Base-by-base conservation (phyloP, 768 basidiomycete genomes). In the Tulasnella sp. region DNA sequence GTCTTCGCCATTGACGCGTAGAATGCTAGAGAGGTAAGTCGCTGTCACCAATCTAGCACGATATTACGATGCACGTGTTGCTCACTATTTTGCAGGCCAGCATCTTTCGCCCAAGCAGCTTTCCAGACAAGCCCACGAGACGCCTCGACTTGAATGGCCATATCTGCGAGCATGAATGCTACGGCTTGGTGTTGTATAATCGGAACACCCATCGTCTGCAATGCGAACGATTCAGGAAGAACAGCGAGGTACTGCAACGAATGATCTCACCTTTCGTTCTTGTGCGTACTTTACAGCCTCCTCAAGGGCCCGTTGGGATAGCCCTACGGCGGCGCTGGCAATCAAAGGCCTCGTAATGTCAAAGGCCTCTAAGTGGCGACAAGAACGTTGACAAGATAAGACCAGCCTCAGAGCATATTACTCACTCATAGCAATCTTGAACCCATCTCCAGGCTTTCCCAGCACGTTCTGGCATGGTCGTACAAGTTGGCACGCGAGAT, bases 181-280 rank as follows among this genome's bases (percentile, higher is more conserved):
- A 72, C 67, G 21, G 68, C 70, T 45, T 69, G 68, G 57, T 72
- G 71, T 43, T 71, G 62, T 53, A 71, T 70, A 60, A 72, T 71
- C 0, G 69, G 62, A 19, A 65, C 66, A 0, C 71, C 71, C 65
- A 72, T 71, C 12, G 71, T 71, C 67, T 69, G 25, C 4, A 52
- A 29, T 29, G n/a, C 14, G 11, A 19, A 32, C 5, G 4, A 41
- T 17, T 49, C 5, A 48, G 15, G 39, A n/a, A 15, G 17, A 31
- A 25, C 1, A 19, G 15, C 3, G 40, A 15, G 42, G 4, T 7
- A 27, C n/a, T 12, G 17, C 2, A 25, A 8, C 1, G 31, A 46
- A 19, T 11, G 17, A 9, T 12, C 45, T 14, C 21, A 69, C 68
- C 61, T 66, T 62, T 49, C 70, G 64, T 21, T 68, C 67, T 57